Evolutionary conservation across 2,329 filamentous ascomycete species (phyloP).

Genomic region (Eurotiales sp.): DNA sequence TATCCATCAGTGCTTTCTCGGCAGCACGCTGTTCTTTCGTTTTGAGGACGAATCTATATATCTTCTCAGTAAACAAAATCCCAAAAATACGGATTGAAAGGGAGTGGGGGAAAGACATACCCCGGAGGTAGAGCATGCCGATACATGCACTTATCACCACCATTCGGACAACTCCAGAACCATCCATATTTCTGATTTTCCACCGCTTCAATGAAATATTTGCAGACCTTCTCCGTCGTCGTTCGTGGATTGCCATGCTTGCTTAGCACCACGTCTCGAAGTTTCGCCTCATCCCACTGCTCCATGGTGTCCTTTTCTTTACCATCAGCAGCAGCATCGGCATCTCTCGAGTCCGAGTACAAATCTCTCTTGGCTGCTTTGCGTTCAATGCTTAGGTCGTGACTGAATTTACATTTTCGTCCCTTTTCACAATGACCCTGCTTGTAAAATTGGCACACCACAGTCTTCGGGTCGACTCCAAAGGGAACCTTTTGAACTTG

Average conservation of each 20-base stretch:
- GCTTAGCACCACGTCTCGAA: constrained; percentile 82
- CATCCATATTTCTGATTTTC: constrained; percentile 99
- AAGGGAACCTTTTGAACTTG: constrained; percentile 98
- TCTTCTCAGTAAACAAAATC: neutral
- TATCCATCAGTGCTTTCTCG: constrained; percentile 94
- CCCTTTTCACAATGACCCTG: constrained; percentile 97
- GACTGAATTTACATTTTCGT: constrained; percentile 95
- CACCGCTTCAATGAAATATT: constrained; percentile 94
- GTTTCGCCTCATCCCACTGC: constrained; percentile 96
- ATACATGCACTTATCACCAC: constrained; percentile 97
- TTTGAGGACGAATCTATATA: constrained; percentile 80
- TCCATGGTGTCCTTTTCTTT: constrained; percentile 83
- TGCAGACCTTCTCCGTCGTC: constrained; percentile 98
- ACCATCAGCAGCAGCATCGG: constrained; percentile 37
- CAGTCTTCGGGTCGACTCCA: constrained; percentile 95
- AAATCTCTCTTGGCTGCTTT: constrained; percentile 90
- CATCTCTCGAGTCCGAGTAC: constrained; percentile 77
- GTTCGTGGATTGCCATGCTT: constrained; percentile 98
- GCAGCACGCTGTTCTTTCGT: constrained; percentile 94
- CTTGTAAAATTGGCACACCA: constrained; percentile 94
- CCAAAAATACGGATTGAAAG: neutral
- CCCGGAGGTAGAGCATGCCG: constrained; percentile 91
- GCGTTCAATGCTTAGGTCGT: constrained; percentile 82
- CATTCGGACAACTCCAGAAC: constrained; percentile 98
- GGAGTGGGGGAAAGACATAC: constrained; percentile 52